Base-by-base conservation (phyloP, 441 rosid species). In the Croton laevigatus region DNA sequence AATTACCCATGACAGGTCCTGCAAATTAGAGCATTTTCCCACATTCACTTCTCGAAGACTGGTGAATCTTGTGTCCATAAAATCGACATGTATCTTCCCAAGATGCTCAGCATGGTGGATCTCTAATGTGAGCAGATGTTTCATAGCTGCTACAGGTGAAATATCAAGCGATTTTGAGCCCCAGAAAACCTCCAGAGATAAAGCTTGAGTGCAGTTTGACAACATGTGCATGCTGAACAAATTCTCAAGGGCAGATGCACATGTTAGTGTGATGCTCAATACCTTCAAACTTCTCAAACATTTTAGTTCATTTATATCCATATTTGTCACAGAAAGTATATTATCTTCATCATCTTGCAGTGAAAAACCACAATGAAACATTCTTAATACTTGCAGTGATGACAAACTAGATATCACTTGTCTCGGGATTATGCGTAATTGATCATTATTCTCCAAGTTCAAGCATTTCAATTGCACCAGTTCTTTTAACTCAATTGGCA, bases 391-490 rank as follows among this genome's bases (percentile, higher is more conserved):
- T 46, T 66, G 69, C 36, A 81, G 54, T 22, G 10, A 62, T 0
- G 64, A 40, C 42, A 81, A 70, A 17, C 22, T 53, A 45, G 82
- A 73, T 69, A 80, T 51, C 74, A 71, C 51, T 42, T 14, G 23
- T 16, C 8, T 52, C 0, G 80, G 46, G 0, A 84, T 23, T 54
- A 11, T 71, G 2, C 4, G 9, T 6, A 84, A 75, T 0, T 0
- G 0, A 32, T 5, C 4, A 4, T 70, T 79, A 12, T 0, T 1
- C 65, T 82, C 85, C 51, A 80, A 40, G 68, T 70, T 48, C 62
- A 81, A 38, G 32, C 73, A 66, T 62, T 48, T 79, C 12, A 81
- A 61, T 8, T 51, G 74, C 14, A 14, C 36, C 69, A 84, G 60
- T 14, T 5, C 5, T 40, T 53, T 65, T 1, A 85, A 22, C 64